Conservation (phyloP, 805 yeast species). For the Starmerella kuoi region DNA sequence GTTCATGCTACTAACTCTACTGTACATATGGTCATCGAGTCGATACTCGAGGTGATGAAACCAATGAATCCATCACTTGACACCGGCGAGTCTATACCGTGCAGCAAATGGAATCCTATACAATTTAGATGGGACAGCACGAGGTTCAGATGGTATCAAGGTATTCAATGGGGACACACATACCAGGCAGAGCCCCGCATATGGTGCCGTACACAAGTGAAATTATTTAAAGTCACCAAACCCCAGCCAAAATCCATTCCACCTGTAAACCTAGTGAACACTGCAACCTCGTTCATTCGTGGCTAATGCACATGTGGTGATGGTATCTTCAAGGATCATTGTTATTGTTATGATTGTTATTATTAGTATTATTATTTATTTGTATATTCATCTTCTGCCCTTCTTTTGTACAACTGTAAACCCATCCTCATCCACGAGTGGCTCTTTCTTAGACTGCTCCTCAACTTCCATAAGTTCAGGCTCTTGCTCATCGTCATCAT, state of each 20-base stretch:
- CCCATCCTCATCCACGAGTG: conserved; percentile 86
- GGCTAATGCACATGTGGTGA: neutral
- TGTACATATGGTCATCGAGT: neutral
- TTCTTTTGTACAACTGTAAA: conserved; percentile 58
- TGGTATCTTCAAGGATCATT: no score
- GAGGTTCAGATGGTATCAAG: conserved; percentile 66
- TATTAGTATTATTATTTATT: neutral
- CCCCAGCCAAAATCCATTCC: neutral
- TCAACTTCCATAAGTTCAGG: conserved; percentile 33
- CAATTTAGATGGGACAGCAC: conserved; percentile 49
- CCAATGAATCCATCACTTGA: neutral
- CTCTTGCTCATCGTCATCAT: conserved; percentile 29
- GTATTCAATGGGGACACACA: conserved; percentile 50
- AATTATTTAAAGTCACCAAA: conserved; percentile 38
- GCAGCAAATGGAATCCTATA: conserved; percentile 33
- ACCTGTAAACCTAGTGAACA: conserved; percentile 5
- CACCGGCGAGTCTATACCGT: neutral
- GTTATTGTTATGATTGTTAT: conserved; percentile 5
- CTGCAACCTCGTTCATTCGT: conserved; percentile 27
- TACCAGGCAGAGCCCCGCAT: conserved; percentile 29
- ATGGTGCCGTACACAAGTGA: conserved; percentile 42
- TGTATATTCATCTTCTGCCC: neutral
- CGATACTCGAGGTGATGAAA: neutral
- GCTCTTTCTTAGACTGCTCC: conserved; percentile 34
- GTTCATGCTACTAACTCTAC: conserved; percentile 2